phyloP scores from a whole-genome alignment of 1,284 basidiomycete genomes.

The Microbotryum intermedium region DNA sequence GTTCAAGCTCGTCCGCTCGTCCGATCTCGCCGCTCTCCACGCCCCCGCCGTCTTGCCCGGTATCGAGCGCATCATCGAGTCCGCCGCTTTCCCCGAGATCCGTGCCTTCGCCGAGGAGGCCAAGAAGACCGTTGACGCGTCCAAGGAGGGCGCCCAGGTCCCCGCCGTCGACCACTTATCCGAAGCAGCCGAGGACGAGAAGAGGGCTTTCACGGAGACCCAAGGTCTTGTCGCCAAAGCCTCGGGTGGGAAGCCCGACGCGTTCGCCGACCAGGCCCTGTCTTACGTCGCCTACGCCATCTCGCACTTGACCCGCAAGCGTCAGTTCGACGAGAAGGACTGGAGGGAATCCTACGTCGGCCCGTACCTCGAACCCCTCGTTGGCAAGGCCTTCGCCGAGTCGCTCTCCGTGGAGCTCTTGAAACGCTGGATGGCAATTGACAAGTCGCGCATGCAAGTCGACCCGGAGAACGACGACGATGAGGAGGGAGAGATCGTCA shows the following conservation, averaged over 20 bases:
- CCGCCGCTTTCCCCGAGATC: constrained; percentile 95
- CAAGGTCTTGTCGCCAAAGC: constrained; percentile 40
- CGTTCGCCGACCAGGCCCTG: constrained; percentile 45
- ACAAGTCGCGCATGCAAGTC: constrained; percentile 47
- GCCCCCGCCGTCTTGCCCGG: constrained; percentile 81
- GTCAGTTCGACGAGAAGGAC: constrained; percentile 55
- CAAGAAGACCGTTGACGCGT: constrained; percentile 27
- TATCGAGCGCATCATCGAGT: constrained; percentile 80
- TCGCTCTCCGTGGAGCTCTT: constrained; percentile 56
- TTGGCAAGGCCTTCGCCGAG: constrained; percentile 38
- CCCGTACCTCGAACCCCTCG: constrained; percentile 51
- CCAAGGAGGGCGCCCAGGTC: constrained; percentile 32
- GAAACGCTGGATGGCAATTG: constrained; percentile 65
- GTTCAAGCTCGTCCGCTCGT: constrained; percentile 93
- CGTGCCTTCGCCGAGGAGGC: constrained; percentile 65
- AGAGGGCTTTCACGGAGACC: constrained; percentile 47
- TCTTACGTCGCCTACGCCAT: constrained; percentile 65
- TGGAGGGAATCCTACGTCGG: constrained; percentile 69
- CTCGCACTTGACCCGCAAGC: constrained; percentile 63
- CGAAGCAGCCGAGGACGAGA: constrained; percentile 32
- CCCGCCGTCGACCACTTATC: constrained; percentile 32
- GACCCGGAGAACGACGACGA: constrained; percentile 65
- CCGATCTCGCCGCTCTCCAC: constrained; percentile 80
- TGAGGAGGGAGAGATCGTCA: constrained; percentile 62
- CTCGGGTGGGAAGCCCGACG: constrained; percentile 34